These are phyloP conservation scores for Pyrenochaeta sp. DNA, from an alignment of 2,329 filamentous ascomycete species.

Conservation along the genomic window DNA sequence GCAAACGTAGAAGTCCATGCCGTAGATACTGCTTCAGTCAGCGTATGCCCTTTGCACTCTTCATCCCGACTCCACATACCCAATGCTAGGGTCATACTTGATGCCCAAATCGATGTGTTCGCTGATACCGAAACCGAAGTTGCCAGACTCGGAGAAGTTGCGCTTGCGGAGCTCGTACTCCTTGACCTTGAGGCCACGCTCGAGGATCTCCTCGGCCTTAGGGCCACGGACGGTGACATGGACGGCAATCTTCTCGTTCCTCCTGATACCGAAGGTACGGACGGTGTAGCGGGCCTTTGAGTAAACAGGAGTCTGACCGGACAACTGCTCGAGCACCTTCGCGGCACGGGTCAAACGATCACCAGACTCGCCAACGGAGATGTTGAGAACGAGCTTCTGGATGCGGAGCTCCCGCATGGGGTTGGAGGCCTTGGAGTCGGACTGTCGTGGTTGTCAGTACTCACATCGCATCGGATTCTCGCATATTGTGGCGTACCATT, in stretches of 20 bases:
- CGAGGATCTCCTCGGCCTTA: slow-evolving; percentile 99
- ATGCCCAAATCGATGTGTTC: slow-evolving; percentile 99
- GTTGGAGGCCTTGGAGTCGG: slow-evolving; percentile 79
- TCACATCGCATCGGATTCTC: slow-evolving; percentile 10
- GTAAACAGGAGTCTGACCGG: slow-evolving; percentile 99
- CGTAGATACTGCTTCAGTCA: slow-evolving; percentile 50
- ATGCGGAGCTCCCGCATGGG: slow-evolving; percentile 99
- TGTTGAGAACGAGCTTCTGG: slow-evolving; percentile 99
- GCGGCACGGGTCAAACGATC: slow-evolving; percentile 99
- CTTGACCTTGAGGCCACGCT: slow-evolving; percentile 99
- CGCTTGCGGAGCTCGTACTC: slow-evolving; percentile 99
- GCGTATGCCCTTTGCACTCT: slow-evolving; percentile 10
- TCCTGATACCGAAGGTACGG: slow-evolving; percentile 99
- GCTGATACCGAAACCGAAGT: slow-evolving; percentile 98
- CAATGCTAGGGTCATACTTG: slow-evolving; percentile 67
- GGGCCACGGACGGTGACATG: slow-evolving; percentile 99
- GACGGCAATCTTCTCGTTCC: slow-evolving; percentile 98
- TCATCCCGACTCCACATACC: slow-evolving; percentile 34
- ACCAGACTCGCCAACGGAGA: slow-evolving; percentile 99
- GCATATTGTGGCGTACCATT: slow-evolving; percentile 44
- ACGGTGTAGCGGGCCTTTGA: slow-evolving; percentile 99
- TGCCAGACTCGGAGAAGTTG: slow-evolving; percentile 99
- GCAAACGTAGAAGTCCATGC: slow-evolving; percentile 99
- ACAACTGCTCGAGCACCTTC: slow-evolving; percentile 99
- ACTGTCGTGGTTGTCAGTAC: slow-evolving; percentile 41